Evolutionary conservation across 768 basidiomycete genomes (phyloP).

Genomic region (Macrolepiota albuminosa): DNA sequence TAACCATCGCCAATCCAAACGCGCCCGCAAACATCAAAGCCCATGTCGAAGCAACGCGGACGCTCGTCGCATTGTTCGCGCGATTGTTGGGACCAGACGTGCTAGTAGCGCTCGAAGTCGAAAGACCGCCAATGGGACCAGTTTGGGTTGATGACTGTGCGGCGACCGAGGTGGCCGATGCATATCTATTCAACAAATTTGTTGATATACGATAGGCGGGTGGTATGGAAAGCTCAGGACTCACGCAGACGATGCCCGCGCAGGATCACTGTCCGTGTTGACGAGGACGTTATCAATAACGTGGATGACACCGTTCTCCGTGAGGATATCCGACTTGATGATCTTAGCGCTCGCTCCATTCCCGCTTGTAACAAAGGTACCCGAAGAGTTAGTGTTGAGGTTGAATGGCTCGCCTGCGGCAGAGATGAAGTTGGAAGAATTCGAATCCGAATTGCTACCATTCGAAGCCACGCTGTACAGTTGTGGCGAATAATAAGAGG

Average conservation of each 20-base stretch:
- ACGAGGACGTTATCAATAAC: slow-evolving; percentile 51
- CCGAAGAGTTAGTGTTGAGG: slow-evolving; percentile 51
- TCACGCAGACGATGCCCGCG: slow-evolving; percentile 51
- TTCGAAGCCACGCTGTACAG: slow-evolving; percentile 20
- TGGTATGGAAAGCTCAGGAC: slow-evolving; percentile 16
- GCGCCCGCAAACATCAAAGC: background rate
- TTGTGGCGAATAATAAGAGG: slow-evolving; percentile 56
- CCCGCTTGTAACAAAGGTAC: slow-evolving; percentile 46
- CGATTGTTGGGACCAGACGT: background rate
- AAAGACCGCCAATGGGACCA: slow-evolving; percentile 29
- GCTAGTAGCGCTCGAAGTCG: slow-evolving; percentile 2
- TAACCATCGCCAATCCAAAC: background rate
- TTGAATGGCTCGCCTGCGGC: slow-evolving; percentile 52
- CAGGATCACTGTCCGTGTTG: slow-evolving; percentile 35
- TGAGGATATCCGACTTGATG: slow-evolving; percentile 52
- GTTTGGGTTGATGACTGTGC: slow-evolving; percentile 33
- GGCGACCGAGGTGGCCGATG: slow-evolving; percentile 48
- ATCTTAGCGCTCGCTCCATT: slow-evolving; percentile 42
- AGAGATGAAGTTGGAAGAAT: slow-evolving; percentile 30
- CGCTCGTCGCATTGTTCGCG: background rate
- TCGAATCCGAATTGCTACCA: background rate
- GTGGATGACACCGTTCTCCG: slow-evolving; percentile 68
- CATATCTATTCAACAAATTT: slow-evolving; percentile 16
- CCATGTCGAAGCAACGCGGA: background rate
- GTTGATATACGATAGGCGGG: background rate